Conservation (phyloP, 148 eudicot species). For the Pharnaceum exiguum region DNA sequence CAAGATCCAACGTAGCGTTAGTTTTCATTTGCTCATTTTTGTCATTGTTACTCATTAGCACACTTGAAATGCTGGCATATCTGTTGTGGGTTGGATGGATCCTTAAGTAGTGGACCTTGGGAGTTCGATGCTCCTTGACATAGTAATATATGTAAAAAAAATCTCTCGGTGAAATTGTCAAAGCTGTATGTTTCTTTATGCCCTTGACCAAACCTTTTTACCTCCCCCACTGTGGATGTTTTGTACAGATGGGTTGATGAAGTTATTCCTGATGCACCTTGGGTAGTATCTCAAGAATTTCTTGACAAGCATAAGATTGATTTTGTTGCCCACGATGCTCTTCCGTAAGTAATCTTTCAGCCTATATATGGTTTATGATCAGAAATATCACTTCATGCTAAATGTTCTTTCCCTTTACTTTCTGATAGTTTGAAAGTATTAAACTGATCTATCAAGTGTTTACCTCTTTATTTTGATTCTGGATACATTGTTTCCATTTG, state of each 20-base stretch:
- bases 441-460: neutral
- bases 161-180: too few relatives aligned
- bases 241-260: conserved; percentile 73
- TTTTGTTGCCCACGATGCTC: conserved; percentile 74
- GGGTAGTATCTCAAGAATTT: conserved; percentile 62
- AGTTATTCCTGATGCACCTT: conserved; percentile 80
- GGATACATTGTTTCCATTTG: neutral
- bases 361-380: too few relatives aligned
- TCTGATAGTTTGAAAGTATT: neutral
- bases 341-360: conserved; percentile 48
- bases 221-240: neutral
- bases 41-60: too few relatives aligned
- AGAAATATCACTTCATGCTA: too few relatives aligned
- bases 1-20: too few relatives aligned
- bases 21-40: too few relatives aligned
- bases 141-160: too few relatives aligned
- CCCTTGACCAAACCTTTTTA: neutral
- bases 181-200: neutral
- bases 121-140: too few relatives aligned
- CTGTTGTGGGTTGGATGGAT: too few relatives aligned
- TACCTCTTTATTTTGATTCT: neutral
- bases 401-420: neutral
- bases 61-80: too few relatives aligned
- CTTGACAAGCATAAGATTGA: conserved; percentile 64
- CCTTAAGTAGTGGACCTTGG: too few relatives aligned